Percentiles rank a stretch among this genome's conserved stretches.
Conservation (phyloP, 106 monocot genomes). For the Dioscorea zingiberensis region DNA sequence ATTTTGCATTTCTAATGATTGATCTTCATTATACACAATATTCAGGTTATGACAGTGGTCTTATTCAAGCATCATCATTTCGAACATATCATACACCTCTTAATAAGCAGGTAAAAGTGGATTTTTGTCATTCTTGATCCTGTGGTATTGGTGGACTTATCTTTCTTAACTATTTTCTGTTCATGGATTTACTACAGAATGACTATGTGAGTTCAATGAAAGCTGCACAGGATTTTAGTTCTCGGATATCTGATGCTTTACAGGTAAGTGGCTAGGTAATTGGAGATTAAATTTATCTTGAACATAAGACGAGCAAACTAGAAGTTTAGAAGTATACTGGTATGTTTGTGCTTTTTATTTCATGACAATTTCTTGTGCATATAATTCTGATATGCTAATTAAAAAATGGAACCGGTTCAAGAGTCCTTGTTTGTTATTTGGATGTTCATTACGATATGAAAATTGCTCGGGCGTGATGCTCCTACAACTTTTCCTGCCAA, state of each 20-base stretch:
- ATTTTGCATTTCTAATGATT: neutral
- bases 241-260: slow-evolving; percentile 71
- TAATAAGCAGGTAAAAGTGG: slow-evolving; percentile 71
- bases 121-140: neutral
- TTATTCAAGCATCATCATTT: slow-evolving; percentile 80
- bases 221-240: slow-evolving; percentile 86
- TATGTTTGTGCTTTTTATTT: no score
- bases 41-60: slow-evolving; percentile 73
- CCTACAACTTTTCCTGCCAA: no score
- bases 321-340: no score
- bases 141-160: no score
- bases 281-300: no score
- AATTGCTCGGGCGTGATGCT: no score
- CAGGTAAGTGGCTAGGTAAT: slow-evolving; percentile 63
- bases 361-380: no score
- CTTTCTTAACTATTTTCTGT: slow-evolving; percentile 3
- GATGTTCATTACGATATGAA: no score
- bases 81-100: slow-evolving; percentile 97
- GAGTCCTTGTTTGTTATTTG: no score
- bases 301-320: no score
- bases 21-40: neutral
- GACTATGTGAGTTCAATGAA: slow-evolving; percentile 93
- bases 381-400: no score
- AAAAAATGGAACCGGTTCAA: no score
- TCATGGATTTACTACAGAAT: slow-evolving; percentile 27